Conservation (phyloP, 2,329 filamentous ascomycete species). For the Fusarium haematococcum region DNA sequence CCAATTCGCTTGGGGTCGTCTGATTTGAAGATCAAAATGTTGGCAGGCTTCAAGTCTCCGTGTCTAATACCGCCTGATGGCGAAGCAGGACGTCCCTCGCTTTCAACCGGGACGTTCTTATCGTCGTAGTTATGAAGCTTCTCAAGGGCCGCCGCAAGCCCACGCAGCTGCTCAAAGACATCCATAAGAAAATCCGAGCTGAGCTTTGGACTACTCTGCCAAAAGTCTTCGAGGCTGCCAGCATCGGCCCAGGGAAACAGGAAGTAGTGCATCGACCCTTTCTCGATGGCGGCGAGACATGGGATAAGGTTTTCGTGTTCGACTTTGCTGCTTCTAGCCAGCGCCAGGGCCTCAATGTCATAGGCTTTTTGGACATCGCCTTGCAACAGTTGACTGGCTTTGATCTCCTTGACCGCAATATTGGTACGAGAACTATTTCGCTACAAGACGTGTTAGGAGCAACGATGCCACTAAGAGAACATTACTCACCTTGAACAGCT, state of each 20-base stretch:
- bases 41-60: slow-evolving; percentile 12
- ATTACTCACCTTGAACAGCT: not conserved
- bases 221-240: slow-evolving; percentile 19
- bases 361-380: not conserved
- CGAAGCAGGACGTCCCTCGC: not conserved
- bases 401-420: slow-evolving; percentile 11
- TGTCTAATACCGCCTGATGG: not conserved
- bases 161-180: not conserved
- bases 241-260: slow-evolving; percentile 22
- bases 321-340: not conserved
- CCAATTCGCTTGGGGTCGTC: not conserved
- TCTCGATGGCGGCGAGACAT: slow-evolving; percentile 12
- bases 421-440: not conserved
- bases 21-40: slow-evolving; percentile 3
- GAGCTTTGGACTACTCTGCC: not conserved
- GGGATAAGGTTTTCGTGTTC: slow-evolving; percentile 5
- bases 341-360: not conserved
- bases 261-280: slow-evolving; percentile 10
- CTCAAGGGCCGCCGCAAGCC: not conserved
- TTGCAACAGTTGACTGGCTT: not conserved
- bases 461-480: not conserved
- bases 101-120: not conserved
- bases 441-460: not conserved
- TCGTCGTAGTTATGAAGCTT: not conserved
- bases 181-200: not conserved